phyloP scores from a whole-genome alignment of 1,284 basidiomycete species.

The Puccinia hordei region DNA sequence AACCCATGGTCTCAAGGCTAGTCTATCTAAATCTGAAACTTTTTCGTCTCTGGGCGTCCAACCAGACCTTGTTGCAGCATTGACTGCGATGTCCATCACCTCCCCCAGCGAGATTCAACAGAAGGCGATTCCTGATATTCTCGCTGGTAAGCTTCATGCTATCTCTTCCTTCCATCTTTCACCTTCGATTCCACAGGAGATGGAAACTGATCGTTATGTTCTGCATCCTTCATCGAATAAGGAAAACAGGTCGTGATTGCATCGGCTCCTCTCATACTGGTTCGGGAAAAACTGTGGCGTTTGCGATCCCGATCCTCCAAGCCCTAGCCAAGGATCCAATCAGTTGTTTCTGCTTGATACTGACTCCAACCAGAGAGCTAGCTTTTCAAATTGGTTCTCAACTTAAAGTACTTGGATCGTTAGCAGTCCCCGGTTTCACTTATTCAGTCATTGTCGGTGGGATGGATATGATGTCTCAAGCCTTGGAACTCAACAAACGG shows the following conservation, averaged over 20 bases:
- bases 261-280: conserved; percentile 98
- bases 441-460: conserved; percentile 92
- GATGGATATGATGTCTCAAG: conserved; percentile 97
- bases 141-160: conserved; percentile 65
- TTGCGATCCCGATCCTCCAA: conserved; percentile 92
- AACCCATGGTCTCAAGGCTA: neutral
- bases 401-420: conserved; percentile 83
- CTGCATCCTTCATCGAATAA: neutral
- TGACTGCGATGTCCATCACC: conserved; percentile 80
- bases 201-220: conserved; percentile 32
- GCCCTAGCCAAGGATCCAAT: conserved; percentile 83
- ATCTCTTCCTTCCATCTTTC: conserved; percentile 30
- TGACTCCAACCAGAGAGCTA: conserved; percentile 92
- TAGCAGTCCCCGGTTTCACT: conserved; percentile 69
- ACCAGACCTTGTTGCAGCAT: conserved; percentile 69
- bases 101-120: conserved; percentile 85
- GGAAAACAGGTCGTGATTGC: conserved; percentile 75
- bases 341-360: conserved; percentile 86
- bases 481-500: conserved; percentile 77
- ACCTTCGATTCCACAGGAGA: conserved; percentile 50
- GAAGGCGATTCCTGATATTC: conserved; percentile 82
- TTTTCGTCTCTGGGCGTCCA: conserved; percentile 71
- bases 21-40: neutral
- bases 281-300: conserved; percentile 96
- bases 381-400: conserved; percentile 97